A percentile compares a stretch with the other conserved stretches of the same genome.
These are phyloP conservation scores for Borovskyia barvae DNA, from an alignment of 208 protist species.

Conservation along the genomic window DNA sequence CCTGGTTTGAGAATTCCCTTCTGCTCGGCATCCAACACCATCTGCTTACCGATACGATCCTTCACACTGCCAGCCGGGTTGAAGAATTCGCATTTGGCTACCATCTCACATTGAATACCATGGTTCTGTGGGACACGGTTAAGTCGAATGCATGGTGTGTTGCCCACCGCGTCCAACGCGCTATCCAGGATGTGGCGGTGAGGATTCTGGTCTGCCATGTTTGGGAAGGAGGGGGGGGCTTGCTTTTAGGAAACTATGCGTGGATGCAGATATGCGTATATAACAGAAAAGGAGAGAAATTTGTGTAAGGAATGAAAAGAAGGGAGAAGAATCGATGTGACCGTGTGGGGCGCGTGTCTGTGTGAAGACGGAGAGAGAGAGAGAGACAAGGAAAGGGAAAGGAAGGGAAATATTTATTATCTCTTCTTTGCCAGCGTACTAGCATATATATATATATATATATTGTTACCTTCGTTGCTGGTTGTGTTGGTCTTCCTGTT, in stretches of 20 bases:
- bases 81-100: conserved; percentile 92
- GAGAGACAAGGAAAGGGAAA: background rate
- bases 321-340: no score
- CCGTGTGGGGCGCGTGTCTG: no score
- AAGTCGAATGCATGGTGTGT: conserved; percentile 88
- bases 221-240: no score
- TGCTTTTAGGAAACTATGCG: no score
- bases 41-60: conserved; percentile 96
- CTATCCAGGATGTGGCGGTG: conserved; percentile 32
- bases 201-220: conserved; percentile 14
- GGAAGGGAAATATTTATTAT: background rate
- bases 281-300: no score
- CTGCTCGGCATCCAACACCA: conserved; percentile 95
- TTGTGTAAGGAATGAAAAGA: no score
- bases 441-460: no score
- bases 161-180: conserved; percentile 80
- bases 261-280: no score
- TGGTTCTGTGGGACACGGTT: conserved; percentile 76
- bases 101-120: conserved; percentile 82
- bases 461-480: no score
- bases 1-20: conserved; percentile 91
- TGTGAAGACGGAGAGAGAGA: conserved; percentile 5
- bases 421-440: background rate
- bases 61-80: conserved; percentile 96
- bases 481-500: no score